phyloP scores from a whole-genome alignment of 1,284 basidiomycete species.

The Singerocomus inundabilis region DNA sequence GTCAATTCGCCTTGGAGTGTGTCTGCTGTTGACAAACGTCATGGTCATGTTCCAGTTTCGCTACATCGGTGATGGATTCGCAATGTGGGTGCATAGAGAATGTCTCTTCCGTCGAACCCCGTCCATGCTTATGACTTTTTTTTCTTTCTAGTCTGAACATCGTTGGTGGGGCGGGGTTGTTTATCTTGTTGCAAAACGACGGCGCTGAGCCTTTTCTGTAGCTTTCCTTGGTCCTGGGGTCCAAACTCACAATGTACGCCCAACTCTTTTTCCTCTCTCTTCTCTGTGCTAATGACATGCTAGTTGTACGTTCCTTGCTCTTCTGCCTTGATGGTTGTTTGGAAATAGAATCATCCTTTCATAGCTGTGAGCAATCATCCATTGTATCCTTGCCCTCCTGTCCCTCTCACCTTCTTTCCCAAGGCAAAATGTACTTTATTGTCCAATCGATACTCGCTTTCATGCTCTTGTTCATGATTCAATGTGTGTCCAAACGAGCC shows the following conservation, averaged over 20 bases:
- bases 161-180: conserved; percentile 3
- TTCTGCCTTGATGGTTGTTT: background rate
- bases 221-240: conserved; percentile 14
- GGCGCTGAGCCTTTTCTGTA: conserved; percentile 1
- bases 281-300: background rate
- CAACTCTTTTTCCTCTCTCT: background rate
- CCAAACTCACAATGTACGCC: conserved; percentile 13
- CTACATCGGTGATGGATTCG: conserved; percentile 22
- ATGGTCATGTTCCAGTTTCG: conserved; percentile 13
- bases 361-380: conserved; percentile 11
- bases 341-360: background rate
- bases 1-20: background rate
- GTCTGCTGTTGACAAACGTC: too few species aligned
- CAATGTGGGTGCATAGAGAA: conserved; percentile 14
- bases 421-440: conserved; percentile 13
- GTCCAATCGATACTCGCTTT: background rate
- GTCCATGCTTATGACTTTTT: background rate
- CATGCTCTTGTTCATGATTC: conserved; percentile 8
- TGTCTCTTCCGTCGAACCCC: too few species aligned
- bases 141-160: conserved; percentile 15
- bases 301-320: conserved; percentile 15
- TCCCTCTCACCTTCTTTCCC: background rate
- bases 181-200: background rate
- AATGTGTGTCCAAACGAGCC: conserved; percentile 7
- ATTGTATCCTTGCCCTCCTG: too few species aligned